A percentile compares a stretch with the other conserved stretches of the same genome.
Conservation (phyloP, 1,139 yeast species). For the Hemisphaericaspora subhashii region DNA sequence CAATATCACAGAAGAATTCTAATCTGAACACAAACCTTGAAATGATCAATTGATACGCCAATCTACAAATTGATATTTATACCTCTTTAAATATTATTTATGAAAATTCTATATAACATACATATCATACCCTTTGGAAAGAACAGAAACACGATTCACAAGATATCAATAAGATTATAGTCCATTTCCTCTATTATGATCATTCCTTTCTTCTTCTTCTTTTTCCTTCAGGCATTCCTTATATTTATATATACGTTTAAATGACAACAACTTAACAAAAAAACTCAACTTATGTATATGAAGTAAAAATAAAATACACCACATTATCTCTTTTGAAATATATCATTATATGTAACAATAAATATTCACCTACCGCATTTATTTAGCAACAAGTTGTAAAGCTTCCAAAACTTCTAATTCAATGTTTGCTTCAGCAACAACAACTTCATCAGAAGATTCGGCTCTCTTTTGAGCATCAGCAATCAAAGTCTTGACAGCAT, state of each 20-base stretch:
- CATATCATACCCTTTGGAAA: too few species aligned
- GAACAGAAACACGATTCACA: not conserved
- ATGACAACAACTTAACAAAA: not conserved
- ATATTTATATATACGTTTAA: not conserved
- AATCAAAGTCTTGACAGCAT: constrained; percentile 75
- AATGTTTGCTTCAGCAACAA: constrained; percentile 92
- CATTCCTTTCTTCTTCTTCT: too few species aligned
- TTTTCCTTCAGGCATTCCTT: not conserved
- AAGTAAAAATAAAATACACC: constrained; percentile 1
- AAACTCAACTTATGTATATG: not conserved
- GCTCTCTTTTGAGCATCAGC: constrained; percentile 96
- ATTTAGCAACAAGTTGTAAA: constrained; percentile 84
- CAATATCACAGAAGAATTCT: too few species aligned
- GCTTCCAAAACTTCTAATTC: constrained; percentile 97
- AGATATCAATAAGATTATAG: too few species aligned
- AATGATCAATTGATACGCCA: too few species aligned
- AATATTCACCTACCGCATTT: constrained; percentile 20
- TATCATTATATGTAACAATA: not conserved
- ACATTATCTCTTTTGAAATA: not conserved
- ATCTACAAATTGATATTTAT: not conserved
- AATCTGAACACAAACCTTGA: too few species aligned
- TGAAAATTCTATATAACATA: not conserved
- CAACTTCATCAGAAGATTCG: constrained; percentile 78
- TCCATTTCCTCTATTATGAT: too few species aligned
- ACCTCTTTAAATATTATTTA: constrained; percentile 1